Evolutionary conservation across 495 filamentous ascomycete genomes (phyloP), one percentile per base, ranked within the genome.

Genomic region (Podospora pseudoanserina): DNA sequence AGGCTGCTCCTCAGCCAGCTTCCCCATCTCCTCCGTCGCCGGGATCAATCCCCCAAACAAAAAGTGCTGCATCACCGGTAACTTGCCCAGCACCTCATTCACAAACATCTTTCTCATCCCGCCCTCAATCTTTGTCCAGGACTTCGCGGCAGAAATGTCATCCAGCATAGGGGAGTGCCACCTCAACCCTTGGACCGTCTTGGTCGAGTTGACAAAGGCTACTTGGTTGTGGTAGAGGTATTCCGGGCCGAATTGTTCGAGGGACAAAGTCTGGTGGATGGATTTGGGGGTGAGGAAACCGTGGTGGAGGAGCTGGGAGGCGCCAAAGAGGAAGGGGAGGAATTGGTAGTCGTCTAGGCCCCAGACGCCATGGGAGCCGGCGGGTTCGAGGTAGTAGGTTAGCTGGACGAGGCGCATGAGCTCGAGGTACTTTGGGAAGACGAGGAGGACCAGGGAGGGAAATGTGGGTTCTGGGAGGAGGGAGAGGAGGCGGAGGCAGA

Each of bases 91-190:
- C 0, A 99, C 94, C 77, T 99, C 96, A 55, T 87, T 89, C 60
- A 93, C 86, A 75, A 98, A 98, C 95, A 98, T 99, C 71, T 91
- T 89, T 70, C 91, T 85, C 95, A 99, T 97, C 7, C 95, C 95
- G 20, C 84, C 91, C 74, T 97, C 94, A 60, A 99, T 90, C 80
- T 99, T 98, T 65, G 71, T 80, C 95, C 95, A 99, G 66, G 84
- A 91, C 77, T 92, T 92, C 4, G 95, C 91, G n/a, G 90, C 88
- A 2, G 90, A 93, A 67, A 99, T 98, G 75, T 99, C 95, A 74
- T 99, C 96, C 44, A 99, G 84, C 96, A 99, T 97, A 1, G 95
- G 95, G 71, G 91, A 94, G 75, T 98, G 95, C 95, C 95, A 99
- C 59, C 96, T 86, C 70, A 99, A 81, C 11, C 94, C 94, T 70